Base-by-base conservation (phyloP, 1,284 basidiomycete species). In the Exobasidium cylindrosporum region DNA sequence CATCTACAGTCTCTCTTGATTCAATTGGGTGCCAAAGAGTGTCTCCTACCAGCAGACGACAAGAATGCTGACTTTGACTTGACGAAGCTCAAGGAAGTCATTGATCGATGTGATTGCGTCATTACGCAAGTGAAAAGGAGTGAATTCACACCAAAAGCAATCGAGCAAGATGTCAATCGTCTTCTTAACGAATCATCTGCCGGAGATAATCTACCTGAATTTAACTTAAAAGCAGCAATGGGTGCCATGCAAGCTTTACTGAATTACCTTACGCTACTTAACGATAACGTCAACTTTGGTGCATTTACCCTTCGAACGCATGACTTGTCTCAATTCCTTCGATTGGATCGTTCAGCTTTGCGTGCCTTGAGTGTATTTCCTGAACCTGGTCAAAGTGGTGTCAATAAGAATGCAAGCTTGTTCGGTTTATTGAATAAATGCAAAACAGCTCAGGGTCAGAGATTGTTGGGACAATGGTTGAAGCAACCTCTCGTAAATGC, bases 21-120 rank as follows among this genome's bases (percentile, higher is more conserved):
- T 65, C 96, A 98, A 80, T 86, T 98, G 1, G 94, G 92, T 1
- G 92, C 94, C 49, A 98, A 98, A 80, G 96, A 99, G 81, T 93
- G 91, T 31, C 68, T 87, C 40, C 63, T 87, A 5, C 82, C 84
- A n/a, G 80, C 80, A 1, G 83, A 85, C 66, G 84, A 84, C 55
- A 84, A 83, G 66, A 68, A 75, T 43, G 79, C 78, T 32, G 92
- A 97, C 77, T 84, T 92, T 63, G 94, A 98, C 54, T 65, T 78
- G 21, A 26, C 86, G 93, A 44, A 77, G 63, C 61, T 80, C 11
- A 60, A 67, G 14, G 63, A 64, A 1, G 72, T 80, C 30, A 82
- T 97, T 47, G 93, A 97, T 63, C 84, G 94, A 17, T 97, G 94
- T 76, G 89, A 89, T 4, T 89, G 97, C 21, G 89, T 97, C 24